These are phyloP conservation scores for Coemansia sp. DNA, from an alignment of 192 early-diverging fungal species.

Conservation along the genomic window DNA sequence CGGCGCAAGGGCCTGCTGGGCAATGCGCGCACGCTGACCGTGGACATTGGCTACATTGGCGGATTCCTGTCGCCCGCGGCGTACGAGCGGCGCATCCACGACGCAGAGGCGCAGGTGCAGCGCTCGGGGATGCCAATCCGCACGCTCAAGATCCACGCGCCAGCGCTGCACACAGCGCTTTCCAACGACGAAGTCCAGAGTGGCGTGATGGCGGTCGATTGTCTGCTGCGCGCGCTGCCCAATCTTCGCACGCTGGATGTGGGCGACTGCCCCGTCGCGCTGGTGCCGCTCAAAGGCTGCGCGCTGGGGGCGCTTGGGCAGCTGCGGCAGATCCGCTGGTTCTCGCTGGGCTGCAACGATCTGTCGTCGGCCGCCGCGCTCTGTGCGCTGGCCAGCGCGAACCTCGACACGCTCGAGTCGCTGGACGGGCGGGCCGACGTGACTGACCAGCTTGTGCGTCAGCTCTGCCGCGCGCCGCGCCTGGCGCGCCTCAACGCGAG, in stretches of 20 bases:
- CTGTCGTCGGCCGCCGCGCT: constrained; percentile 43
- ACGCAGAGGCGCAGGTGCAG: constrained; percentile 17
- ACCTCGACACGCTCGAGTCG: constrained; percentile 20
- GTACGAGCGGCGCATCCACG: constrained; percentile 41
- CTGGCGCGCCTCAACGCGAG: constrained; percentile 32
- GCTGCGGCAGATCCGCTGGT: constrained; percentile 38
- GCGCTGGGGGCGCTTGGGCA: neutral
- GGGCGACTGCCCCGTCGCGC: constrained; percentile 35
- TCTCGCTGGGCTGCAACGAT: constrained; percentile 47
- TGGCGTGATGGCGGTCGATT: constrained; percentile 27
- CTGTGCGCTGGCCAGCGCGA: constrained; percentile 18
- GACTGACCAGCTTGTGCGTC: constrained; percentile 22
- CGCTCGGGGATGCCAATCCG: constrained; percentile 18
- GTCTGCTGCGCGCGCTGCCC: constrained; percentile 27
- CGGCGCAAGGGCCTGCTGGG: constrained; percentile 34
- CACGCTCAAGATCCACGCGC: constrained; percentile 36
- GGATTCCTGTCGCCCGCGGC: constrained; percentile 38
- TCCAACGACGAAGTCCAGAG: constrained; percentile 34
- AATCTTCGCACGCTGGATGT: constrained; percentile 32
- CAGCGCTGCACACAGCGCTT: constrained; percentile 19
- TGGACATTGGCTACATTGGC: constrained; percentile 44
- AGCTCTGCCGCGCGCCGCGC: constrained; percentile 32
- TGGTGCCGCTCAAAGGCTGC: constrained; percentile 20
- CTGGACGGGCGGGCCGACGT: constrained; percentile 34
- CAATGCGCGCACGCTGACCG: constrained; percentile 30